Conservation (phyloP, 495 filamentous ascomycete genomes). For the Xylaria cubensis region DNA sequence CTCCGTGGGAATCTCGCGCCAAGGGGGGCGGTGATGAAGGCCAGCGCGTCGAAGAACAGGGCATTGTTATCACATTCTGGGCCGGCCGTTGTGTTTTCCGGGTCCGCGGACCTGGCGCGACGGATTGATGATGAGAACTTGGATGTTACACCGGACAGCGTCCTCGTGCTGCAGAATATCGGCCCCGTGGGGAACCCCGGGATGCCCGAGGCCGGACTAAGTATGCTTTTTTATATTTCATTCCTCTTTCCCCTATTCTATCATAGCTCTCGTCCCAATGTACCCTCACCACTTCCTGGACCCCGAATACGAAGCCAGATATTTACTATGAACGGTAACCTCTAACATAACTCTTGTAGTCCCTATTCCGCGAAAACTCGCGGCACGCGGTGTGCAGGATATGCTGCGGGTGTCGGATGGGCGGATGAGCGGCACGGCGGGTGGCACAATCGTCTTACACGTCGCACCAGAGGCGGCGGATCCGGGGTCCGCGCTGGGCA, state of each 20-base stretch:
- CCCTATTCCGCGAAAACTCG: constrained; percentile 69
- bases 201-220: constrained; percentile 72
- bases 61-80: constrained; percentile 60
- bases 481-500: constrained; percentile 61
- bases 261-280: too few relatives aligned
- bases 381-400: constrained; percentile 62
- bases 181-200: constrained; percentile 70
- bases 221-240: not conserved
- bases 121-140: constrained; percentile 65
- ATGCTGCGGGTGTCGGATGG: constrained; percentile 73
- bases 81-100: constrained; percentile 64
- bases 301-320: not conserved
- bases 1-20: constrained; percentile 61
- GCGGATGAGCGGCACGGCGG: constrained; percentile 72
- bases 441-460: constrained; percentile 71
- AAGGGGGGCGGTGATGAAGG: constrained; percentile 66
- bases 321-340: not conserved
- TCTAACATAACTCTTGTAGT: constrained; percentile 32
- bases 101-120: constrained; percentile 60
- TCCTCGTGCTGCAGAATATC: constrained; percentile 66
- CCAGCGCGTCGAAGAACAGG: constrained; percentile 64
- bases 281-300: not conserved
- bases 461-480: constrained; percentile 67
- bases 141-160: constrained; percentile 56
- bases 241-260: not conserved